Evolutionary conservation across 169 alveolate species (phyloP).

Genomic region (Plasmodium sp.): DNA sequence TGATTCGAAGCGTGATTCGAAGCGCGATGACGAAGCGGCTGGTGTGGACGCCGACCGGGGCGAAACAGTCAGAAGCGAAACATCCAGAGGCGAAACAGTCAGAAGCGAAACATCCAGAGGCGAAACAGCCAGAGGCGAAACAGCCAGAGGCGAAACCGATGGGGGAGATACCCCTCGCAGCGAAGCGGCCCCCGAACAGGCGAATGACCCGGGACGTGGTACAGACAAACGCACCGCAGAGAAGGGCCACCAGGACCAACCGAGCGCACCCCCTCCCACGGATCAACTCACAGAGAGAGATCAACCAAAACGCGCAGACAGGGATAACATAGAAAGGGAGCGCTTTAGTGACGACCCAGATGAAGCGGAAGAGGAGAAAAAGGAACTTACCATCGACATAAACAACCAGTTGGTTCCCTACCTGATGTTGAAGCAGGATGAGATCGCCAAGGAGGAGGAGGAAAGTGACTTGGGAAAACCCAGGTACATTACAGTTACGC

Average conservation of each 20-base stretch:
- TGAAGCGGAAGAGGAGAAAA: background rate
- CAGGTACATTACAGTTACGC: background rate
- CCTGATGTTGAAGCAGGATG: slow-evolving; percentile 36
- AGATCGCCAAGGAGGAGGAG: slow-evolving; percentile 10
- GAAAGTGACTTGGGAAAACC: slow-evolving; percentile 19
- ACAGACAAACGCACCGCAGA: background rate
- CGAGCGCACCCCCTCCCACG: background rate
- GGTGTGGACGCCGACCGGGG: background rate
- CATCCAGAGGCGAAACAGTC: background rate
- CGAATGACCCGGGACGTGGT: background rate
- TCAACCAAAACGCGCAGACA: background rate
- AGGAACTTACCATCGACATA: slow-evolving; percentile 46
- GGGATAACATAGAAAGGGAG: background rate
- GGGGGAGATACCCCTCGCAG: background rate
- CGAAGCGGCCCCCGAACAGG: background rate
- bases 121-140: background rate
- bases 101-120: background rate
- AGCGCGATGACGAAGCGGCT: background rate
- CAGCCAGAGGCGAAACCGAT: background rate
- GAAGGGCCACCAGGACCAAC: background rate
- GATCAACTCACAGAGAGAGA: background rate
- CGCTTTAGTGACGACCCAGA: background rate
- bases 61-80: background rate
- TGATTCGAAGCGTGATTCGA: background rate
- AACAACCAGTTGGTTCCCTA: slow-evolving; percentile 64